phyloP scores from a whole-genome alignment of 805 yeast genomes.

The Clavispora asparagi region DNA sequence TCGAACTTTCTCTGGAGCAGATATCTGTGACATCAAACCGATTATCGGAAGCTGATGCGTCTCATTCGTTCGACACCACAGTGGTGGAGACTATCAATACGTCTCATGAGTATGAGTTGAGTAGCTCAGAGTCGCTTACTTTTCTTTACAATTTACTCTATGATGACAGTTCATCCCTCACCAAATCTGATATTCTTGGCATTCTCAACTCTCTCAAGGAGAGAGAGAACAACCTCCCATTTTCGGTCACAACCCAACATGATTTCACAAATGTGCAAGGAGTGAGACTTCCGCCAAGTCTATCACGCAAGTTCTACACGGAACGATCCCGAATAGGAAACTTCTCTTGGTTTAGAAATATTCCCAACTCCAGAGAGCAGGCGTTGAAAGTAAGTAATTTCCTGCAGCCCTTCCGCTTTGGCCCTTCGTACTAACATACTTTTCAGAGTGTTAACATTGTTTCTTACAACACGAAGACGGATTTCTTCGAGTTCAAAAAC shows the following conservation, averaged over 20 bases:
- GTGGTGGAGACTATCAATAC: constrained; percentile 5
- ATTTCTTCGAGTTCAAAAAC: constrained; percentile 33
- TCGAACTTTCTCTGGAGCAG: constrained; percentile 12
- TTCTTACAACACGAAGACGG: constrained; percentile 20
- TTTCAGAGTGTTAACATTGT: constrained; percentile 18
- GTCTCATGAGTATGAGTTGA: constrained; percentile 32
- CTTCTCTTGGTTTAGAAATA: constrained; percentile 34
- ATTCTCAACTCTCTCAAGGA: constrained; percentile 31
- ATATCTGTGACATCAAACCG: constrained; percentile 4
- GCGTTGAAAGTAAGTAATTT: constrained; percentile 31
- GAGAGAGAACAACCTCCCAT: constrained; percentile 32
- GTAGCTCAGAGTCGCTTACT: constrained; percentile 37
- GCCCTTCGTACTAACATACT: constrained; percentile 17
- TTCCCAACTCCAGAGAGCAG: constrained; percentile 27
- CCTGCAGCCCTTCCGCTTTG: background rate
- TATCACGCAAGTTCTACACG: constrained; percentile 24
- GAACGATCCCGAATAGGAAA: constrained; percentile 33
- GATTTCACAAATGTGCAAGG: constrained; percentile 30
- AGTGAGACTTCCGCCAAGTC: constrained; percentile 29
- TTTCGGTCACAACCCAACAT: constrained; percentile 10
- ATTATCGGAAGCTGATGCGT: constrained; percentile 1
- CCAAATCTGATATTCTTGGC: constrained; percentile 31
- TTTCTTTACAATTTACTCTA: constrained; percentile 35
- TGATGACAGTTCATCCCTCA: constrained; percentile 28
- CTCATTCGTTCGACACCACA: constrained; percentile 3